phyloP scores from a whole-genome alignment of 108 stramenopile species.

The Aureococcus anophagefferens region DNA sequence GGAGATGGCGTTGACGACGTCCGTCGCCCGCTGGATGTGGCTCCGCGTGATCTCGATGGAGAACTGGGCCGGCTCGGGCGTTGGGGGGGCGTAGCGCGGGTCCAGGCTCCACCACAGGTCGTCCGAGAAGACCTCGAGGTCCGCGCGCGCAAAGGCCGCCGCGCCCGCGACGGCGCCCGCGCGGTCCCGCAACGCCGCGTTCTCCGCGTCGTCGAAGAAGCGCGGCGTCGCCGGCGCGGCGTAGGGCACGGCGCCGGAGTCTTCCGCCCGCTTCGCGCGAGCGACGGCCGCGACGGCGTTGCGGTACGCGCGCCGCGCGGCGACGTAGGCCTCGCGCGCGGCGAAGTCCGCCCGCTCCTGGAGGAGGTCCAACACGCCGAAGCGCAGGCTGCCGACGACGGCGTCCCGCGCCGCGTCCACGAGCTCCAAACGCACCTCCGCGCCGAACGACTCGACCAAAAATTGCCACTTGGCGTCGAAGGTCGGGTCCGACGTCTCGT shows the following conservation, averaged over 20 bases:
- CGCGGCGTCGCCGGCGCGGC: neutral
- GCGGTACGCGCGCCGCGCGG: neutral
- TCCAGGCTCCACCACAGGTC: neutral
- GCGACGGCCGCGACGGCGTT: neutral
- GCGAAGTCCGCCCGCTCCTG: neutral
- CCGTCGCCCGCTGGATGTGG: neutral
- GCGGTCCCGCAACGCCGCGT: neutral
- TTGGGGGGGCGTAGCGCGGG: neutral
- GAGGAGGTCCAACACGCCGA: neutral
- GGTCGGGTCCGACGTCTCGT: neutral
- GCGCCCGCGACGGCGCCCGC: neutral
- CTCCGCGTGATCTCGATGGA: neutral
- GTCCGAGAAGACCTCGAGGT: neutral
- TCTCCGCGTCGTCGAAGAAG: neutral
- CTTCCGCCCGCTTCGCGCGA: neutral
- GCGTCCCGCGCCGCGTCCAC: neutral
- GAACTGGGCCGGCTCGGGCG: neutral
- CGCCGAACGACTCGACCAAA: neutral
- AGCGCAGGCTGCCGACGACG: neutral
- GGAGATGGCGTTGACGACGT: neutral
- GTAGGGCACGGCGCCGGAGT: neutral
- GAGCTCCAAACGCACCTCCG: neutral
- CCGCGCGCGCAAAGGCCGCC: neutral
- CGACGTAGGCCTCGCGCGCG: neutral
- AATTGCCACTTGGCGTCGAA: neutral